Percentiles rank a stretch among this genome's conserved stretches.
phyloP scores from a whole-genome alignment of 2,329 filamentous ascomycete species.

The Penicillium sp. region DNA sequence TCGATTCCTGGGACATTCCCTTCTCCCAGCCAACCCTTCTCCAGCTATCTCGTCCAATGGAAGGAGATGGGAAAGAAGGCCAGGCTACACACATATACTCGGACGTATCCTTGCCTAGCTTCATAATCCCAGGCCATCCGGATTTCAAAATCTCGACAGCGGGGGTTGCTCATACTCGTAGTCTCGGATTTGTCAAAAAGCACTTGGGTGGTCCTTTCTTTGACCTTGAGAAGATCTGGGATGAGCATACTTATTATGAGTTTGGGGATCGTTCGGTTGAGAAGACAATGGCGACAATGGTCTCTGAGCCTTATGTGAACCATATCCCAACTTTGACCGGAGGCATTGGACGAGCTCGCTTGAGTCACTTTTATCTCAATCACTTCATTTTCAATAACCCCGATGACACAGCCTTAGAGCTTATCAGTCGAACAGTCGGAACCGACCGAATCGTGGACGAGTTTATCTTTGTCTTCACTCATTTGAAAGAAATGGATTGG shows the following conservation, averaged over 20 bases:
- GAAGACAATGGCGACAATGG: conserved; percentile 79
- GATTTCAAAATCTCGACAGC: conserved; percentile 57
- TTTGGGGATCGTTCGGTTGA: conserved; percentile 68
- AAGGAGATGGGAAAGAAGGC: neutral
- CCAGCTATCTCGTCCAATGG: conserved; percentile 17
- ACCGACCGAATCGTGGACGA: conserved; percentile 71
- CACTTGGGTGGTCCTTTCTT: conserved; percentile 64
- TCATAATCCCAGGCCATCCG: conserved; percentile 52
- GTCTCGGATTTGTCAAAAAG: conserved; percentile 63
- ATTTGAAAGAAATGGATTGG: conserved; percentile 65
- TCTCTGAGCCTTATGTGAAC: conserved; percentile 75
- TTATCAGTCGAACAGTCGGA: conserved; percentile 70
- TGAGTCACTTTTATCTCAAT: conserved; percentile 68
- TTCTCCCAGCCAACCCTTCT: conserved; percentile 9
- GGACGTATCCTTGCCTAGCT: conserved; percentile 44
- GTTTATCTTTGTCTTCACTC: conserved; percentile 65
- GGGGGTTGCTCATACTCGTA: conserved; percentile 65
- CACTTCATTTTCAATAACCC: conserved; percentile 76
- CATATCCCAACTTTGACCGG: conserved; percentile 70
- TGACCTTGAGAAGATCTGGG: conserved; percentile 75
- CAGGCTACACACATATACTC: conserved; percentile 44
- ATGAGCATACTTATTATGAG: conserved; percentile 71
- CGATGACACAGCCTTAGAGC: conserved; percentile 63
- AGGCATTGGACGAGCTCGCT: conserved; percentile 62
- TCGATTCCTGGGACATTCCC: conserved; percentile 18